Percentiles rank a stretch among this genome's conserved stretches.
Evolutionary conservation across 1,284 basidiomycete species (phyloP).

Genomic region (Leccinum pallidistipes): DNA sequence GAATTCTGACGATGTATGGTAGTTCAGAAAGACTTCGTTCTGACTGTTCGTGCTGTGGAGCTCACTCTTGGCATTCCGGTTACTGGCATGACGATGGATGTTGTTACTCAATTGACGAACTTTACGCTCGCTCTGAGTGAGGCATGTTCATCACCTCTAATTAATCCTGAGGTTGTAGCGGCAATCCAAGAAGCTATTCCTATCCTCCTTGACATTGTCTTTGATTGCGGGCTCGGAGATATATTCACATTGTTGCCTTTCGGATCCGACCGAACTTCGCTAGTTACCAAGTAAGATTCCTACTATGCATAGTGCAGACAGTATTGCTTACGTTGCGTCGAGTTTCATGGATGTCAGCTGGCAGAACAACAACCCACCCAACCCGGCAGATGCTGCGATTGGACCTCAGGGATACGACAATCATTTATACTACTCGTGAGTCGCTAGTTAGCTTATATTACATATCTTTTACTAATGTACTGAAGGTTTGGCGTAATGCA

Average conservation of each 20-base stretch:
- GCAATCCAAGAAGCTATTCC: conserved; percentile 51
- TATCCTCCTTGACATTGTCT: conserved; percentile 47
- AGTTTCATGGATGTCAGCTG: conserved; percentile 80
- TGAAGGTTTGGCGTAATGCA: conserved; percentile 56
- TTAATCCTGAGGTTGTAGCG: conserved; percentile 43
- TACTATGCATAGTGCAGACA: not conserved
- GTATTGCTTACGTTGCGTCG: conserved; percentile 4
- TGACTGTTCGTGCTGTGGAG: conserved; percentile 65
- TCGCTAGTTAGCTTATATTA: conserved; percentile 1
- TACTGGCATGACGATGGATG: conserved; percentile 43
- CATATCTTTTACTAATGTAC: conserved; percentile 7
- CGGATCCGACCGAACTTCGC: conserved; percentile 29
- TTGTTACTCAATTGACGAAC: conserved; percentile 36
- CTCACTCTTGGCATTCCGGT: conserved; percentile 54
- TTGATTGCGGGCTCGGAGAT: conserved; percentile 35
- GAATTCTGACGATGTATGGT: conserved; percentile 3
- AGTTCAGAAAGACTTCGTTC: conserved; percentile 75
- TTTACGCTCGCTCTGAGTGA: conserved; percentile 44
- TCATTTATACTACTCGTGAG: conserved; percentile 74
- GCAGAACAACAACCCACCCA: conserved; percentile 66
- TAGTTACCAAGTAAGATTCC: conserved; percentile 45
- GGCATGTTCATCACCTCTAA: conserved; percentile 34
- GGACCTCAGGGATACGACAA: conserved; percentile 78
- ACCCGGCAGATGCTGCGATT: conserved; percentile 64
- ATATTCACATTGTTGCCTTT: conserved; percentile 25